Conservation (phyloP, 768 basidiomycete genomes). For the Peribolospora kevripleyi region DNA sequence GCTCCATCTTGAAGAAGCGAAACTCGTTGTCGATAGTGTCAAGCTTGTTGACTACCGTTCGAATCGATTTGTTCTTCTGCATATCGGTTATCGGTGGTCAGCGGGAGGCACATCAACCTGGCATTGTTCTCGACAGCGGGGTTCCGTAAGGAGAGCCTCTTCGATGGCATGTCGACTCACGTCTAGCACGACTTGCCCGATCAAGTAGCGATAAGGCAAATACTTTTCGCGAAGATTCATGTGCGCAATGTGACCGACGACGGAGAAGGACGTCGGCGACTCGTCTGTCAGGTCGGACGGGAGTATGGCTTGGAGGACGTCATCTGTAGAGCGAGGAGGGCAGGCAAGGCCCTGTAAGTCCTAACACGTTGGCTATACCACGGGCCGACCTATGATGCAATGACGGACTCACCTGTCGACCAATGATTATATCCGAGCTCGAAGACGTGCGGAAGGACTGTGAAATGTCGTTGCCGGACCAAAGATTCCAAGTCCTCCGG, state of each 20-base stretch:
- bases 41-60: conserved; percentile 87
- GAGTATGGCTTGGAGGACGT: conserved; percentile 56
- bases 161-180: conserved; percentile 25
- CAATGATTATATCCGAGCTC: conserved; percentile 65
- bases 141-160: too few relatives aligned
- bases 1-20: conserved; percentile 87
- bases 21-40: conserved; percentile 63
- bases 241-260: conserved; percentile 80
- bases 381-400: background rate
- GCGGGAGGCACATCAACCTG: background rate
- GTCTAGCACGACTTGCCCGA: conserved; percentile 78
- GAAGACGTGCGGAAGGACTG: conserved; percentile 29
- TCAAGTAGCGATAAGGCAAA: conserved; percentile 66
- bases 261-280: conserved; percentile 65
- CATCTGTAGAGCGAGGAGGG: conserved; percentile 28
- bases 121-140: too few relatives aligned
- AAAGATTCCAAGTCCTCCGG: too few relatives aligned
- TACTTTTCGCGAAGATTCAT: conserved; percentile 76
- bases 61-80: conserved; percentile 63
- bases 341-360: background rate
- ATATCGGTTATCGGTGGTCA: background rate
- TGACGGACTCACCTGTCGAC: conserved; percentile 39
- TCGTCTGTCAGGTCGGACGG: conserved; percentile 54
- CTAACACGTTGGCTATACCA: background rate
- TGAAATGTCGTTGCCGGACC: background rate